Percentiles rank a stretch among this genome's conserved stretches.
Evolutionary conservation across 495 filamentous ascomycete genomes (phyloP).

Genomic region (Articulospora tetracladia): DNA sequence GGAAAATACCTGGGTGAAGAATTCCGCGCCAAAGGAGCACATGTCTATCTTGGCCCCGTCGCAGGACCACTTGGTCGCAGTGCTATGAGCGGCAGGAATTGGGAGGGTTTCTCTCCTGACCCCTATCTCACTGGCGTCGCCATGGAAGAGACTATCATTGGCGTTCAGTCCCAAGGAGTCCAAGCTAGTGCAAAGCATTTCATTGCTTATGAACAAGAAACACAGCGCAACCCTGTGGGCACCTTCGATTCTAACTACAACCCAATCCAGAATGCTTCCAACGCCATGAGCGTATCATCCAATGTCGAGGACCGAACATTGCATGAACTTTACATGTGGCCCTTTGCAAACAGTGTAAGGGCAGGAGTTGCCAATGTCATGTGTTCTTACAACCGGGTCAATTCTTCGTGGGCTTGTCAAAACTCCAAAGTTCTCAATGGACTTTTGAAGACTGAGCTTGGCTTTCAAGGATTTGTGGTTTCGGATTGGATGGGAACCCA

Average conservation of each 20-base stretch:
- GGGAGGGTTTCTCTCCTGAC: slow-evolving; percentile 67
- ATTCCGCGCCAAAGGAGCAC: slow-evolving; percentile 51
- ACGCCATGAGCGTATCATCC: slow-evolving; percentile 31
- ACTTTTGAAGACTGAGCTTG: slow-evolving; percentile 85
- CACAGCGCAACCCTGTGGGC: slow-evolving; percentile 45
- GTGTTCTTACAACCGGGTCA: slow-evolving; percentile 89
- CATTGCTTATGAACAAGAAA: slow-evolving; percentile 65
- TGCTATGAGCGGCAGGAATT: slow-evolving; percentile 51
- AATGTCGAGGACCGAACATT: slow-evolving; percentile 91
- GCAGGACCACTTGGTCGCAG: slow-evolving; percentile 53
- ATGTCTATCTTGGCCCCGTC: slow-evolving; percentile 55
- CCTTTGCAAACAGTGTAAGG: slow-evolving; percentile 69
- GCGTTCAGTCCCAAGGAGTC: slow-evolving; percentile 76
- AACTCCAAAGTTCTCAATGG: slow-evolving; percentile 73
- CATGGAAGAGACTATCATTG: slow-evolving; percentile 70
- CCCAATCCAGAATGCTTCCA: slow-evolving; percentile 37
- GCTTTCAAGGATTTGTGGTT: slow-evolving; percentile 93
- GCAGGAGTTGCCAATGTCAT: slow-evolving; percentile 80
- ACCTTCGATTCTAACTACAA: slow-evolving; percentile 33
- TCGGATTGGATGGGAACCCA: slow-evolving; percentile 78
- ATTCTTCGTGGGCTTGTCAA: slow-evolving; percentile 64
- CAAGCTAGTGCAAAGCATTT: slow-evolving; percentile 82
- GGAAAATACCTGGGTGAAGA: slow-evolving; percentile 60
- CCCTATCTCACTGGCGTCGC: slow-evolving; percentile 70
- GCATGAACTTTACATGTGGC: slow-evolving; percentile 94